A percentile compares a stretch with the other conserved stretches of the same genome.
These are phyloP conservation scores for Picea mariana DNA, from an alignment of 83 land plant genomes.

Conservation along the genomic window DNA sequence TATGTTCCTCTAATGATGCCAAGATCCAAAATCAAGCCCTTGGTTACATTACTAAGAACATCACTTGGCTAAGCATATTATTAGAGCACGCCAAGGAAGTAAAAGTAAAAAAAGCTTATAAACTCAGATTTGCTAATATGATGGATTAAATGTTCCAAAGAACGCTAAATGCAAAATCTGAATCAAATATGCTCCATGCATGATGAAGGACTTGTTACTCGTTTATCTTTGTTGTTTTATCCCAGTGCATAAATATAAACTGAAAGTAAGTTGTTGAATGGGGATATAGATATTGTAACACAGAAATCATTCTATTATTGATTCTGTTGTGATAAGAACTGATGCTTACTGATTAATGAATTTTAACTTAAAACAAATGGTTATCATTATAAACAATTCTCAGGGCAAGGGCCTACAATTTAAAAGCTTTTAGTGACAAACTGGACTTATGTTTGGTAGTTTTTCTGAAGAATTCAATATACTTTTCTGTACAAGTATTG, in stretches of 20 bases:
- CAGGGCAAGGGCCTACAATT: too few species aligned
- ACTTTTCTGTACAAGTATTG: too few species aligned
- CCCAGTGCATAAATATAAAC: not conserved
- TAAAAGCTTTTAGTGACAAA: too few species aligned
- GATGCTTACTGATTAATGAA: too few species aligned
- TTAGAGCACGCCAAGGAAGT: not conserved
- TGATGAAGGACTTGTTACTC: not conserved
- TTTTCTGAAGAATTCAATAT: too few species aligned
- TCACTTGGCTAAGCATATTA: too few species aligned
- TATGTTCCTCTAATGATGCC: not conserved
- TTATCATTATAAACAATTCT: too few species aligned
- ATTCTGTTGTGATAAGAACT: not conserved
- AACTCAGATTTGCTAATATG: not conserved
- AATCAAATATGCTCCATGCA: not conserved
- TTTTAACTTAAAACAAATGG: too few species aligned
- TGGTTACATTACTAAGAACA: not conserved
- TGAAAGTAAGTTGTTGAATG: not conserved
- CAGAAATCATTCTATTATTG: not conserved
- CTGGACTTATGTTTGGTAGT: too few species aligned
- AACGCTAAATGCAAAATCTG: not conserved
- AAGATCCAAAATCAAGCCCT: not conserved
- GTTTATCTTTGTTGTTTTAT: not conserved
- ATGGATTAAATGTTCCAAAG: not conserved
- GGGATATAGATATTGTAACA: not conserved
- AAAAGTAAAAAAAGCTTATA: not conserved